These are phyloP conservation scores for Eragrostis curvula DNA, from an alignment of 176 grass and related monocot species.

Conservation along the genomic window DNA sequence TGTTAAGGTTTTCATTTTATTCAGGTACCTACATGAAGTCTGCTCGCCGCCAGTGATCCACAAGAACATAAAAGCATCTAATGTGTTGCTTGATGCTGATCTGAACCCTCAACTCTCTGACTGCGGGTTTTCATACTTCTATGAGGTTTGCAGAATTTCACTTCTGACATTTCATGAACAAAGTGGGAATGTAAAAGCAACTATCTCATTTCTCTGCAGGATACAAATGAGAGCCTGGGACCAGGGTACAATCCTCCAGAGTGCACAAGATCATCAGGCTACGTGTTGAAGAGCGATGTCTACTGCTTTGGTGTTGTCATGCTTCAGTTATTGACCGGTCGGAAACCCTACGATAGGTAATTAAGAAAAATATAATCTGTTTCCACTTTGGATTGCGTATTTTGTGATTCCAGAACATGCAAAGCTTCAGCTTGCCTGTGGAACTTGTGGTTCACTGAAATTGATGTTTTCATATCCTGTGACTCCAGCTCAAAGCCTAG, in stretches of 20 bases:
- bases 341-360: constrained; percentile 83
- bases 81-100: constrained; percentile 84
- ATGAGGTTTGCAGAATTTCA: constrained; percentile 60
- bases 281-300: constrained; percentile 80
- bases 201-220: constrained; percentile 45
- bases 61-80: constrained; percentile 88
- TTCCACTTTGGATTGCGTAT: constrained; percentile 7
- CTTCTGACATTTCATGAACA: background rate
- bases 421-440: constrained; percentile 3
- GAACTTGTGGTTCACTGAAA: constrained; percentile 21
- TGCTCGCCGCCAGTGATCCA: constrained; percentile 83
- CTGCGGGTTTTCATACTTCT: constrained; percentile 68
- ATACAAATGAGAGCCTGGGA: constrained; percentile 74
- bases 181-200: background rate
- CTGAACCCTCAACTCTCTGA: constrained; percentile 79
- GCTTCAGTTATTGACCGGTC: constrained; percentile 90
- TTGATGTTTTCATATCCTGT: constrained; percentile 11
- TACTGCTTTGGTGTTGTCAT: constrained; percentile 85
- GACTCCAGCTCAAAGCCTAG: constrained; percentile 63
- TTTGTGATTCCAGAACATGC: constrained; percentile 24
- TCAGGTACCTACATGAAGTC: constrained; percentile 90
- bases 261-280: constrained; percentile 62
- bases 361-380: background rate
- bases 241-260: constrained; percentile 81
- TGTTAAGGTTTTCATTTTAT: background rate